phyloP scores from a whole-genome alignment of 805 yeast species.

The Isabelozyma gotoi region DNA sequence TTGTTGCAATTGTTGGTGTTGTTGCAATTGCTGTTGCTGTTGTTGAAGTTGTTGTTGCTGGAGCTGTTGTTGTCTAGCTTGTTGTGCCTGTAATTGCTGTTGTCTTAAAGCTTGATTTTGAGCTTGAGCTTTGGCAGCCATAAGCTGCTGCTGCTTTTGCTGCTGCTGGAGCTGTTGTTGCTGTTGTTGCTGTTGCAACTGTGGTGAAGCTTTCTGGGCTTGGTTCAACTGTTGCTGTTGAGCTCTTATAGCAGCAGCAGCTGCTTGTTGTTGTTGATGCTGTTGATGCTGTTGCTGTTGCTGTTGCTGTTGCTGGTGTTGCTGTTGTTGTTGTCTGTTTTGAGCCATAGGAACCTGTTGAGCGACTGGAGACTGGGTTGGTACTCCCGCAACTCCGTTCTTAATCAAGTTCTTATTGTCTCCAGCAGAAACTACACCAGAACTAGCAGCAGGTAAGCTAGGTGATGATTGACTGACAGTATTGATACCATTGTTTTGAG shows the following conservation, averaged over 20 bases:
- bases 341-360: slow-evolving; percentile 2
- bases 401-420: too few species aligned
- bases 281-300: slow-evolving; percentile 8
- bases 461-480: not conserved
- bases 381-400: not conserved
- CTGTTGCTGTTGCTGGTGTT: slow-evolving; percentile 12
- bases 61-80: slow-evolving; percentile 9
- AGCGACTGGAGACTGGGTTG: not conserved
- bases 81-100: slow-evolving; percentile 9
- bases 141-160: slow-evolving; percentile 16
- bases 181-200: slow-evolving; percentile 8
- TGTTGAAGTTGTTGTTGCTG: slow-evolving; percentile 9
- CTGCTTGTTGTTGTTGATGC: slow-evolving; percentile 11
- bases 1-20: slow-evolving; percentile 13
- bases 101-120: slow-evolving; percentile 15
- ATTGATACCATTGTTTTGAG: slow-evolving; percentile 10
- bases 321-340: slow-evolving; percentile 5
- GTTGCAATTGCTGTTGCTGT: slow-evolving; percentile 12
- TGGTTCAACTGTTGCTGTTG: slow-evolving; percentile 28
- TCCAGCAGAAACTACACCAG: too few species aligned
- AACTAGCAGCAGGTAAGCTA: too few species aligned
- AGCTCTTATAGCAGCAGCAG: slow-evolving; percentile 20
- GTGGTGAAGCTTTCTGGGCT: slow-evolving; percentile 5
- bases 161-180: slow-evolving; percentile 26
- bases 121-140: slow-evolving; percentile 11